Evolutionary conservation across 352 stramenopile species (phyloP).

Genomic region (Phytophthora constricta): DNA sequence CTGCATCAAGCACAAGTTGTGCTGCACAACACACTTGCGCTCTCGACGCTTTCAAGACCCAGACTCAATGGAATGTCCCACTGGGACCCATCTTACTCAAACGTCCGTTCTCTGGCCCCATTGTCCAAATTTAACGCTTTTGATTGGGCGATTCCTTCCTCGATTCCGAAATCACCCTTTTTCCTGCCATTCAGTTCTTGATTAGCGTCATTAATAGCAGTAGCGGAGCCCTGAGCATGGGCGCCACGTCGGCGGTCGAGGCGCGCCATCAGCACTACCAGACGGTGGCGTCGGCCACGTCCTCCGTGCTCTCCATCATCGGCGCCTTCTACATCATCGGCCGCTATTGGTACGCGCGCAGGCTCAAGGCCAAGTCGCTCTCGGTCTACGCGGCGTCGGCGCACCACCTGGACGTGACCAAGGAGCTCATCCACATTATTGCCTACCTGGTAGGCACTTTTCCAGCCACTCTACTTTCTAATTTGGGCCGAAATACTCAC

Average conservation of each 20-base stretch:
- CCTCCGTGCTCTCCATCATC: conserved; percentile 82
- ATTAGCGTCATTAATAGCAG: conserved; percentile 37
- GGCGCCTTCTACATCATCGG: conserved; percentile 85
- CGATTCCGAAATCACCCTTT: not conserved
- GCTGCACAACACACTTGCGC: too few species aligned
- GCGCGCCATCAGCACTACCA: conserved; percentile 42
- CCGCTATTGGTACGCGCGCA: conserved; percentile 78
- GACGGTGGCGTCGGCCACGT: conserved; percentile 67
- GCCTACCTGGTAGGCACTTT: conserved; percentile 63
- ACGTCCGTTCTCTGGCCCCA: too few species aligned
- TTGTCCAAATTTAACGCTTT: not conserved
- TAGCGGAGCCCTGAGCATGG: not conserved
- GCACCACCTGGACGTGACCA: conserved; percentile 82
- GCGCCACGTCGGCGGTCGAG: conserved; percentile 18
- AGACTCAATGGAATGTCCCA: too few species aligned
- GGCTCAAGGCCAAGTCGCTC: conserved; percentile 53
- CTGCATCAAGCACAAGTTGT: too few species aligned
- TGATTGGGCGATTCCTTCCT: not conserved
- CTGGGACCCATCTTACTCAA: too few species aligned
- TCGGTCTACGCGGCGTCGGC: conserved; percentile 46
- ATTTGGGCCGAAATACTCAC: too few species aligned
- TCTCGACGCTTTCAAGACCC: too few species aligned
- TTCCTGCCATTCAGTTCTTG: not conserved
- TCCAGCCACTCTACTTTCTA: not conserved
- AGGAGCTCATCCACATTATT: conserved; percentile 87